Evolutionary conservation across 2,329 filamentous ascomycete genomes (phyloP), one percentile per base, ranked within the genome.

Genomic region (Pseudogymnoascus sp.): DNA sequence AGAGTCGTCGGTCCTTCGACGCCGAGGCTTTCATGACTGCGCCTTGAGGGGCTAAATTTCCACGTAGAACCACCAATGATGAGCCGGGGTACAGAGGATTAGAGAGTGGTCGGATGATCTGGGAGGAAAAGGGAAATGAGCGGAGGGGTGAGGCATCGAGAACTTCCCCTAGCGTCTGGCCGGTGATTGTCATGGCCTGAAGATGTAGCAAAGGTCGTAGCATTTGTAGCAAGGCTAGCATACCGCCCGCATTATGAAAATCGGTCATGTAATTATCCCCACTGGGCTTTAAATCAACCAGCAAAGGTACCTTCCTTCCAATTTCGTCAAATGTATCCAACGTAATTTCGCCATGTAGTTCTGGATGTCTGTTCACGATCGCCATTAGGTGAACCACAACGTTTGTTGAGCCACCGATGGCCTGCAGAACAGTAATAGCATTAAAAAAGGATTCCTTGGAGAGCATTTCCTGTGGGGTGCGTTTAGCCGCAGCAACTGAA

Each of bases 241-340:
- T 81, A 3, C 80, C 80, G 1, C 80, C 80, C 0, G 78, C 78
- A 63, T 81, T 80, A 65, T 81, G 79, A 62, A 81, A 81, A 65
- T 82, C 80, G n/a, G 74, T 78, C 79, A 81, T 81, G 66, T 81
- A 81, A 63, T 80, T 80, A 63, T 80, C 78, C 2, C 80, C 80
- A 61, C 78, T 80, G 0, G 80, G 80, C 63, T 82, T 81, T n/a
- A 82, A 70, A 65, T 82, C 80, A 8, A 81, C 73, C 4, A 81
- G 67, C 0, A 82, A 68, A 0, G 80, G 80, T 0, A 76, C 79
- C 6, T 71, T 77, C 14, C 72, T 72, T 3, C 80, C 80, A 35
- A 81, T 76, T 4, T 79, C 76, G 58, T 81, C 78, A 62, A 81
- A 73, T 0, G 75, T 78, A 23, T 77, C 68, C 16, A 82, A 66